phyloP scores from a whole-genome alignment of 352 stramenopile genomes.

The Phytophthora podocarpi region DNA sequence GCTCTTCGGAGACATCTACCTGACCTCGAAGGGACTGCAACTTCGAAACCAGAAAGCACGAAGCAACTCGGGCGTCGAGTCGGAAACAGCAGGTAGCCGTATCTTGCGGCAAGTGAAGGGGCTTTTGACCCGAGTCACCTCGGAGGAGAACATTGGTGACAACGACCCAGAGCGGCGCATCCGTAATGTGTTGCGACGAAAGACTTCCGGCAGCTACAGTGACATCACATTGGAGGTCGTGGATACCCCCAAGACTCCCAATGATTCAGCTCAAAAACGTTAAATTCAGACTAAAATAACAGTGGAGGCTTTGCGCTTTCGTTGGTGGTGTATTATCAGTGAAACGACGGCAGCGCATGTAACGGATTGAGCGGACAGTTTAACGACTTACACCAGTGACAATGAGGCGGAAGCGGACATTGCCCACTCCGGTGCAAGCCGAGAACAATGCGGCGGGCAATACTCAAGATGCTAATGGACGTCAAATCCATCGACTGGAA shows the following conservation, averaged over 20 bases:
- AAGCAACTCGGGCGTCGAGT: slow-evolving; percentile 59
- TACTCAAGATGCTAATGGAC: slow-evolving; percentile 23
- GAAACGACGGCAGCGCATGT: slow-evolving; percentile 30
- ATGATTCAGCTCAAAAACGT: slow-evolving; percentile 25
- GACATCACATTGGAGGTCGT: slow-evolving; percentile 72
- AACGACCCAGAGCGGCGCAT: slow-evolving; percentile 74
- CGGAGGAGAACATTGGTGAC: slow-evolving; percentile 53
- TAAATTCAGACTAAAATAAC: slow-evolving; percentile 40
- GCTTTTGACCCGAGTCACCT: slow-evolving; percentile 41
- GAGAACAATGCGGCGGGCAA: slow-evolving; percentile 11
- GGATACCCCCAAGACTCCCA: slow-evolving; percentile 63
- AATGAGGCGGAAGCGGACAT: slow-evolving; percentile 29
- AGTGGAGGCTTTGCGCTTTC: slow-evolving; percentile 18
- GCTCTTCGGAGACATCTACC: slow-evolving; percentile 77
- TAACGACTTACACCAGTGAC: background rate
- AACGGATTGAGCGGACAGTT: slow-evolving; percentile 24
- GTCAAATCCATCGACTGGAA: slow-evolving; percentile 58
- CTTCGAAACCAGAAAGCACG: slow-evolving; percentile 56
- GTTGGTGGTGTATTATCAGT: slow-evolving; percentile 1
- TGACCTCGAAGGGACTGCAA: slow-evolving; percentile 68
- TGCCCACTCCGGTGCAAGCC: slow-evolving; percentile 8
- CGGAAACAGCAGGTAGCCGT: slow-evolving; percentile 43
- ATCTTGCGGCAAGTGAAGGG: slow-evolving; percentile 53
- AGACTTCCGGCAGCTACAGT: slow-evolving; percentile 83
- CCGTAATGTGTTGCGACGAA: slow-evolving; percentile 65